Conservation (phyloP, 2,329 filamentous ascomycete species). For the Apiospora koreana region DNA sequence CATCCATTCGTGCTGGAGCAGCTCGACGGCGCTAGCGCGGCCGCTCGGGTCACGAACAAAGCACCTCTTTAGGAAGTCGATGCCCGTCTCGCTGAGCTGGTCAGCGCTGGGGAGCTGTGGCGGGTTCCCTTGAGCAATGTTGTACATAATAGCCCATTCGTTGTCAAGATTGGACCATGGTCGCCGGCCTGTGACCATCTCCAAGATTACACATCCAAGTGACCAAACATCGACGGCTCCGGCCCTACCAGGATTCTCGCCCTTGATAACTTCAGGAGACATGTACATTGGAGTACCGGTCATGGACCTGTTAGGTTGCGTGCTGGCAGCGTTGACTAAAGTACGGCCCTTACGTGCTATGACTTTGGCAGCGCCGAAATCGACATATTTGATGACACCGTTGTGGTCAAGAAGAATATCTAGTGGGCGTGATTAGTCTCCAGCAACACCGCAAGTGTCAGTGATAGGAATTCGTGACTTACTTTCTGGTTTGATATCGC, state of each 20-base stretch:
- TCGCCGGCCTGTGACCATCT: slow-evolving; percentile 93
- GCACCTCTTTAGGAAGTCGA: slow-evolving; percentile 86
- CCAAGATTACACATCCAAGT: slow-evolving; percentile 91
- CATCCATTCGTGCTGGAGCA: slow-evolving; percentile 93
- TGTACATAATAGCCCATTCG: slow-evolving; percentile 99
- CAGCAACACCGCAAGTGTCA: background rate
- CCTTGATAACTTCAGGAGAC: slow-evolving; percentile 98
- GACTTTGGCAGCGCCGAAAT: slow-evolving; percentile 96
- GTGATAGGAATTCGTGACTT: slow-evolving; percentile 40
- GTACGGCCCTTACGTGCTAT: slow-evolving; percentile 94
- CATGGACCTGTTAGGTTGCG: slow-evolving; percentile 82
- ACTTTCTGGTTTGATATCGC: slow-evolving; percentile 98
- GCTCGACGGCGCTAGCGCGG: slow-evolving; percentile 79
- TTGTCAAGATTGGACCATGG: slow-evolving; percentile 97
- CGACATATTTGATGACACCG: slow-evolving; percentile 98
- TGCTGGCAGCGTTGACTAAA: slow-evolving; percentile 64
- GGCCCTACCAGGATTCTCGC: slow-evolving; percentile 75
- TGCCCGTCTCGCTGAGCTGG: slow-evolving; percentile 79
- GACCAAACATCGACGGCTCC: slow-evolving; percentile 96
- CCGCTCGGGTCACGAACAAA: slow-evolving; percentile 82
- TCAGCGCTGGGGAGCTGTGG: slow-evolving; percentile 80
- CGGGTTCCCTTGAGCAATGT: slow-evolving; percentile 95
- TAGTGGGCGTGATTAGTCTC: slow-evolving; percentile 37
- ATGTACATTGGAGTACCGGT: slow-evolving; percentile 99
- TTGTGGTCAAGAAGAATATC: slow-evolving; percentile 97